Evolutionary conservation across 2,329 filamentous ascomycete species (phyloP).

Genomic region (Biscogniauxia sp.): DNA sequence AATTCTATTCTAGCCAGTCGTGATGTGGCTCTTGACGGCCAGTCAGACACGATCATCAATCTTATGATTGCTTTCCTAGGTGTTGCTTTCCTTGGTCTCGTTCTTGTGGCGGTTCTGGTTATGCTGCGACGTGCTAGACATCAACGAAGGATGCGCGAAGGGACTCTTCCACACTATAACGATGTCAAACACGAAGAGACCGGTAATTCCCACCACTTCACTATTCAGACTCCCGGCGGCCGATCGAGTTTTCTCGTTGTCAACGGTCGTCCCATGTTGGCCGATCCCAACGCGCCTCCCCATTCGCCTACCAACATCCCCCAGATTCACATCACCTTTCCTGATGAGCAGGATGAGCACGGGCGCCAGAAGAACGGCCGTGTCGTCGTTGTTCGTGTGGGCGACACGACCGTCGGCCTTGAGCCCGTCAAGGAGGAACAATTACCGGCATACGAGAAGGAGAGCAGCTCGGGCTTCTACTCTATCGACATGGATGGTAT

Average conservation of each 20-base stretch:
- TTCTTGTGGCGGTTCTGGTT: conserved; percentile 66
- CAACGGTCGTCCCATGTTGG: conserved; percentile 69
- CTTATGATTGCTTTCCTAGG: conserved; percentile 78
- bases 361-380: conserved; percentile 81
- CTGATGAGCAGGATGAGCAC: conserved; percentile 84
- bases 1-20: conserved; percentile 47
- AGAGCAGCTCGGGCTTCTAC: conserved; percentile 77
- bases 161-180: conserved; percentile 68
- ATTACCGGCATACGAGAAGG: conserved; percentile 86
- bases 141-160: conserved; percentile 45
- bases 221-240: conserved; percentile 56
- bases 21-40: conserved; percentile 34
- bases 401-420: conserved; percentile 82
- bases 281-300: conserved; percentile 72
- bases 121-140: conserved; percentile 65
- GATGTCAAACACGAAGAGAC: conserved; percentile 51
- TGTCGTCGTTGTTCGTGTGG: conserved; percentile 87
- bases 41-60: conserved; percentile 64
- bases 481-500: conserved; percentile 93
- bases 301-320: conserved; percentile 80
- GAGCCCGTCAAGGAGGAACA: conserved; percentile 80
- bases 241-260: conserved; percentile 73
- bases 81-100: conserved; percentile 70
- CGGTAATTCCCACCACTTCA: conserved; percentile 54
- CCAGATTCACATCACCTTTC: conserved; percentile 97